A percentile compares a stretch with the other conserved stretches of the same genome.
Evolutionary conservation across 108 stramenopile species (phyloP).

Genomic region (Phaeodactylum tricornutum): DNA sequence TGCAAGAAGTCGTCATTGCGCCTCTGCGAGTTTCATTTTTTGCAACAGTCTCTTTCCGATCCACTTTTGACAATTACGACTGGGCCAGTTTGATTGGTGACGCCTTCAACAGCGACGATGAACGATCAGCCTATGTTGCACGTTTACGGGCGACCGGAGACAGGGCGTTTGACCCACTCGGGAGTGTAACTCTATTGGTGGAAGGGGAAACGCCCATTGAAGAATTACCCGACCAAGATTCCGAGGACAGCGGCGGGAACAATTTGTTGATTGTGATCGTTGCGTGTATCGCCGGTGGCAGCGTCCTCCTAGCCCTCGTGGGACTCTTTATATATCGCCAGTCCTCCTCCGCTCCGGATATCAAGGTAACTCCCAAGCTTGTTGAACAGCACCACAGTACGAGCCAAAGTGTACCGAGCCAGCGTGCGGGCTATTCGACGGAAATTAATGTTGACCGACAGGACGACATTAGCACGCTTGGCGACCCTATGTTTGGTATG

Average conservation of each 20-base stretch:
- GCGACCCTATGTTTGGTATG: conserved; percentile 68
- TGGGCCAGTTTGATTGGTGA: conserved; percentile 11
- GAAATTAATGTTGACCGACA: conserved; percentile 50
- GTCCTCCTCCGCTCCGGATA: no score
- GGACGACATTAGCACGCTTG: conserved; percentile 76
- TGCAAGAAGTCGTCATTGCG: no score
- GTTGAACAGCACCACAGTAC: no score
- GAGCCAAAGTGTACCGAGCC: no score
- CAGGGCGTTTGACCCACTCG: not conserved
- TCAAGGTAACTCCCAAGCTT: no score
- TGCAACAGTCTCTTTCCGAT: no score
- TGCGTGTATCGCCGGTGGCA: conserved; percentile 28
- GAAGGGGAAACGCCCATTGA: conserved; percentile 5
- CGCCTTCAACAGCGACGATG: conserved; percentile 16
- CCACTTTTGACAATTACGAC: conserved; percentile 17
- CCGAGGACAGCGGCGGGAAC: not conserved
- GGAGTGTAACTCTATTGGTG: not conserved
- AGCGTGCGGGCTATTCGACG: no score
- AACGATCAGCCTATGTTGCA: conserved; percentile 10
- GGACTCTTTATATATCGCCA: conserved; percentile 21
- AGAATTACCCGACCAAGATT: no score
- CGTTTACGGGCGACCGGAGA: conserved; percentile 6
- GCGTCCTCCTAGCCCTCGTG: no score
- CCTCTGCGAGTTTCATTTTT: conserved; percentile 9
- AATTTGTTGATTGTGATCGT: conserved; percentile 10